phyloP scores from a whole-genome alignment of 495 filamentous ascomycete genomes.

The Aspergillus heteromorphus region DNA sequence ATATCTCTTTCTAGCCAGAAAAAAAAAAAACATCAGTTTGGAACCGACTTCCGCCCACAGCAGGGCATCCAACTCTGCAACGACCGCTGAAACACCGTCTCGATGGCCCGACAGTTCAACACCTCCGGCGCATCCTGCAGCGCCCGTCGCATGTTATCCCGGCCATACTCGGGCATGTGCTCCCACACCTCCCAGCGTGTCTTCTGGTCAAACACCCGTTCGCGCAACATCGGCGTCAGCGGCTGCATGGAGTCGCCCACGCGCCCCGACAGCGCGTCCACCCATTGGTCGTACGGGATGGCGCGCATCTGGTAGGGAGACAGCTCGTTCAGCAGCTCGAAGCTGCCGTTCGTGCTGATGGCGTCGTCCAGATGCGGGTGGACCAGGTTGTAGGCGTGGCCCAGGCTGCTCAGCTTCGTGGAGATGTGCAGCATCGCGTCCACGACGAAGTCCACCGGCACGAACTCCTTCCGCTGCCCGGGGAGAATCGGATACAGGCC shows the following conservation, averaged over 20 bases:
- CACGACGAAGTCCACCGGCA: conserved; percentile 13
- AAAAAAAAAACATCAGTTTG: too few species aligned
- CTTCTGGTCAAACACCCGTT: background rate
- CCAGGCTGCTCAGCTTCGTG: background rate
- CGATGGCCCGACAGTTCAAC: background rate
- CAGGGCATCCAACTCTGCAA: background rate
- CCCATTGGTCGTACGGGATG: conserved; percentile 1
- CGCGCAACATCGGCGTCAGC: conserved; percentile 6
- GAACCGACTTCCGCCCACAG: too few species aligned
- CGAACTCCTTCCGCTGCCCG: conserved; percentile 4
- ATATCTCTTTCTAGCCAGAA: too few species aligned
- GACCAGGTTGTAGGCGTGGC: conserved; percentile 13
- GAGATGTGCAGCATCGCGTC: conserved; percentile 8
- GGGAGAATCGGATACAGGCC: conserved; percentile 12
- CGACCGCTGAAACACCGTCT: background rate
- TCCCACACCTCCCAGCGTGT: conserved; percentile 7
- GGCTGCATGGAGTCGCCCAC: background rate
- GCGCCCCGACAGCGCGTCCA: background rate
- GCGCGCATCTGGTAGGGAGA: background rate
- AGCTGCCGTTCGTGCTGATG: background rate
- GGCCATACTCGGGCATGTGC: conserved; percentile 7
- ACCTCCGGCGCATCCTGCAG: background rate
- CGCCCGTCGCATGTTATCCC: background rate
- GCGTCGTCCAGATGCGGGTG: conserved; percentile 1
- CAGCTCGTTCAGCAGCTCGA: background rate